phyloP scores from a whole-genome alignment of 164 flowering plant genomes.

The Tetrastigma voinierianum region DNA sequence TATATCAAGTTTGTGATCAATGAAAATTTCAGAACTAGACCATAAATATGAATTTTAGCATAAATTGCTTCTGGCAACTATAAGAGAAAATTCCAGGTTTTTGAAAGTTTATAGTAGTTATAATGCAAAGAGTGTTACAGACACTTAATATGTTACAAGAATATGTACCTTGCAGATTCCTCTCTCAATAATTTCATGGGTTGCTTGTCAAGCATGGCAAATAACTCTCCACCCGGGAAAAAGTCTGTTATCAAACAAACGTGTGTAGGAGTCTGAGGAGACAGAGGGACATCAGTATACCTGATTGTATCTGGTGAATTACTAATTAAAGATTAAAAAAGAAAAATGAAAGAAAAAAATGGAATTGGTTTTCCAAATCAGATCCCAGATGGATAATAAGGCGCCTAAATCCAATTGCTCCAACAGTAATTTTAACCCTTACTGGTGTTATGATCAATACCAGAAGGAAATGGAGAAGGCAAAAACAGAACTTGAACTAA shows the following conservation, averaged over 20 bases:
- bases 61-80: background rate
- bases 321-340: background rate
- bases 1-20: background rate
- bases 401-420: background rate
- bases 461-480: background rate
- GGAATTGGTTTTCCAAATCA: background rate
- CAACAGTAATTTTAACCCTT: background rate
- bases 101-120: background rate
- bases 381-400: background rate
- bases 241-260: slow-evolving; percentile 98
- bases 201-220: slow-evolving; percentile 88
- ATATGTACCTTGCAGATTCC: slow-evolving; percentile 84
- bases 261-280: slow-evolving; percentile 85
- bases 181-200: slow-evolving; percentile 96
- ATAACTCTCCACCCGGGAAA: slow-evolving; percentile 92
- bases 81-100: background rate
- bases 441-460: background rate
- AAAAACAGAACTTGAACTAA: no score
- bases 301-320: background rate
- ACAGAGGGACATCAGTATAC: slow-evolving; percentile 19
- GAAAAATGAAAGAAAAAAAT: background rate
- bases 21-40: no score
- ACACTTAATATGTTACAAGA: background rate
- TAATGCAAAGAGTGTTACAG: background rate
- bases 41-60: no score